Percentiles rank a stretch among this genome's conserved stretches.
phyloP scores from a whole-genome alignment of 768 basidiomycete genomes.

The Hebeloma cylindrosporum region DNA sequence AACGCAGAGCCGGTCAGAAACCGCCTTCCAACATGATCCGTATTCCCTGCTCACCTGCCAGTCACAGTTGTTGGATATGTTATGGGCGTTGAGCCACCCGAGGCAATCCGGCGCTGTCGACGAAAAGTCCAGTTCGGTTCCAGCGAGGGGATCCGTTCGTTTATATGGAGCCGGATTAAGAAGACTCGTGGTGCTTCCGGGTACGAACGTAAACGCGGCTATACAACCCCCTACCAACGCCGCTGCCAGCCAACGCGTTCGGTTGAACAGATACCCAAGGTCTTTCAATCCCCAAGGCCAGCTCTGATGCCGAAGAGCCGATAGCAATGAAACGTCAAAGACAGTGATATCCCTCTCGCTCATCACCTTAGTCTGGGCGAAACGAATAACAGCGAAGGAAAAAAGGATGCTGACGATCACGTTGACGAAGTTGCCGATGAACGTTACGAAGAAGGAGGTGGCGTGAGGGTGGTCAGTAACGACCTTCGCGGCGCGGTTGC shows the following conservation, averaged over 20 bases:
- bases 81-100: constrained; percentile 12
- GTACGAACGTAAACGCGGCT: constrained; percentile 14
- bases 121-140: constrained; percentile 21
- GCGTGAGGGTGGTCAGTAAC: too few species aligned
- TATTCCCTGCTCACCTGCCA: constrained; percentile 7
- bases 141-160: constrained; percentile 8
- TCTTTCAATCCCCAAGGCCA: constrained; percentile 16
- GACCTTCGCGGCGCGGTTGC: constrained; percentile 2
- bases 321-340: constrained; percentile 15
- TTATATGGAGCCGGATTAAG: constrained; percentile 16
- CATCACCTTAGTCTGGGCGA: constrained; percentile 18
- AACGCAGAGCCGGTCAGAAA: background rate
- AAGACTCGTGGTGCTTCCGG: constrained; percentile 18
- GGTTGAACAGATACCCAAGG: constrained; percentile 2
- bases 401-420: constrained; percentile 16
- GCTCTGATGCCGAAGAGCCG: constrained; percentile 15
- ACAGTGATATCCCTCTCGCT: background rate
- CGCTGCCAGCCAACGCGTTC: constrained; percentile 2
- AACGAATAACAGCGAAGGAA: constrained; percentile 16
- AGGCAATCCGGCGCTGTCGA: constrained; percentile 17
- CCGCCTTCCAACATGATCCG: background rate
- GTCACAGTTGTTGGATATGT: constrained; percentile 9
- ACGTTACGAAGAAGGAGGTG: constrained; percentile 16
- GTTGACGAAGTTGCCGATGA: constrained; percentile 15
- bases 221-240: constrained; percentile 14